Conservation (phyloP, 2,329 filamentous ascomycete species). For the Xylaria sp. region DNA sequence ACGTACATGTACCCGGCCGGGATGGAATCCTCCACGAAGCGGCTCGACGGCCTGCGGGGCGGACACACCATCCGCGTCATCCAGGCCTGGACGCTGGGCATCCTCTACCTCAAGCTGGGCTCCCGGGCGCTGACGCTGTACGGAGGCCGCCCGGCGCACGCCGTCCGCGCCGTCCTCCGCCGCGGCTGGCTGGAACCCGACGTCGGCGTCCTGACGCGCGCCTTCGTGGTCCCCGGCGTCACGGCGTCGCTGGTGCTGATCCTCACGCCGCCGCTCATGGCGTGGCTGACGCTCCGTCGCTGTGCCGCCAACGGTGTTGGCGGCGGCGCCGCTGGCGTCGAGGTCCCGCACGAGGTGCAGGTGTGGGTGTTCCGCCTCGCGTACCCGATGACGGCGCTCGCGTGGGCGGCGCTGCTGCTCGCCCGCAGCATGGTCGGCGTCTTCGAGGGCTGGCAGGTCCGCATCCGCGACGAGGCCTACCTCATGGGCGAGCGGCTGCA, state of each 20-base stretch:
- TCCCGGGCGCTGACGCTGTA: slow-evolving; percentile 70
- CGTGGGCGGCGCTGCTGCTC: slow-evolving; percentile 48
- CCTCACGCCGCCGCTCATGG: slow-evolving; percentile 63
- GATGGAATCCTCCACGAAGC: slow-evolving; percentile 32
- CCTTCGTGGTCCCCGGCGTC: slow-evolving; percentile 78
- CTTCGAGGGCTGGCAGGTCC: slow-evolving; percentile 74
- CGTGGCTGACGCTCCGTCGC: slow-evolving; percentile 49
- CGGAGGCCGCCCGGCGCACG: slow-evolving; percentile 70
- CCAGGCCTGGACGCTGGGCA: slow-evolving; percentile 90
- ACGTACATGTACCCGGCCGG: slow-evolving; percentile 64
- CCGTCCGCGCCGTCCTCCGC: slow-evolving; percentile 72
- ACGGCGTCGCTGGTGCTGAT: slow-evolving; percentile 66
- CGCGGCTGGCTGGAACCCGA: slow-evolving; percentile 81
- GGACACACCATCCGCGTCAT: slow-evolving; percentile 80
- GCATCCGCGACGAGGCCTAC: slow-evolving; percentile 93
- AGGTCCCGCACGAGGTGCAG: slow-evolving; percentile 31
- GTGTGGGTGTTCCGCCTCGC: slow-evolving; percentile 58
- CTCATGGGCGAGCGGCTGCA: slow-evolving; percentile 92
- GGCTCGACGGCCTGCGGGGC: slow-evolving; percentile 36
- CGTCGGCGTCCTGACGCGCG: slow-evolving; percentile 76
- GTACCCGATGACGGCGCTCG: slow-evolving; percentile 68
- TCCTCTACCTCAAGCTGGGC: slow-evolving; percentile 85
- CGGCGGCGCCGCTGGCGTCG: slow-evolving; percentile 25
- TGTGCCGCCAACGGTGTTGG: no score
- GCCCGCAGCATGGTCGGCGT: slow-evolving; percentile 60